phyloP scores from a whole-genome alignment of 257 asterid genomes.

The Plantago elongata region DNA sequence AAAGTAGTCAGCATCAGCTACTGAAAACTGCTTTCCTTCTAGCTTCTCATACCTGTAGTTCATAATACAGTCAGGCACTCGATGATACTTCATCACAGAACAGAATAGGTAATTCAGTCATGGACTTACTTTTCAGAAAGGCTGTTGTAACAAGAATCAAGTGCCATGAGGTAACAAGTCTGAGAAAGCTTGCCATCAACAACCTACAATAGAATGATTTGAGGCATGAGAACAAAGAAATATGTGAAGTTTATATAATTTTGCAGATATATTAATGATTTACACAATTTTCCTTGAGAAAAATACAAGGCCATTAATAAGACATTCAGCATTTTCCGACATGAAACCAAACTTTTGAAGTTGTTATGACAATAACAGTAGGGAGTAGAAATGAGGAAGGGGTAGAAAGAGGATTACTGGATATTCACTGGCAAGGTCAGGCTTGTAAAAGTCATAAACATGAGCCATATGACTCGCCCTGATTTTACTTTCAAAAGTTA shows the following conservation, averaged over 20 bases:
- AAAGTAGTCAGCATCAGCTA: conserved; percentile 72
- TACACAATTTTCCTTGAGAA: background rate
- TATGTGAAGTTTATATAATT: background rate
- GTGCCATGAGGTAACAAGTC: conserved; percentile 97
- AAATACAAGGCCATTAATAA: background rate
- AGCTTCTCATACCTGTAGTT: conserved; percentile 61
- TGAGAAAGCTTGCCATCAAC: conserved; percentile 99
- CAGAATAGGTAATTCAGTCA: conserved; percentile 1
- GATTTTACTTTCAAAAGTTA: conserved; percentile 86
- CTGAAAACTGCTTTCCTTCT: conserved; percentile 81
- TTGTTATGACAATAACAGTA: conserved; percentile 12
- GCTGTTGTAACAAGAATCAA: conserved; percentile 88
- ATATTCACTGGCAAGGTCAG: conserved; percentile 97
- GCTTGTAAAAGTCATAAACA: conserved; percentile 95
- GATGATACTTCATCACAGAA: background rate
- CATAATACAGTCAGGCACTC: conserved; percentile 23
- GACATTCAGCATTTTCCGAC: conserved; percentile 1
- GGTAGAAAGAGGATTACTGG: conserved; percentile 52
- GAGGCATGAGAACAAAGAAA: conserved; percentile 15
- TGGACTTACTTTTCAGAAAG: conserved; percentile 62
- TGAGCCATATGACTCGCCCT: conserved; percentile 98
- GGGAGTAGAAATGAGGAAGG: conserved; percentile 13
- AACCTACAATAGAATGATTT: conserved; percentile 46
- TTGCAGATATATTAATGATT: background rate
- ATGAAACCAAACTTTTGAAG: conserved; percentile 9